Evolutionary conservation across 2,329 filamentous ascomycete species (phyloP).

Genomic region (Orbilia javanica): DNA sequence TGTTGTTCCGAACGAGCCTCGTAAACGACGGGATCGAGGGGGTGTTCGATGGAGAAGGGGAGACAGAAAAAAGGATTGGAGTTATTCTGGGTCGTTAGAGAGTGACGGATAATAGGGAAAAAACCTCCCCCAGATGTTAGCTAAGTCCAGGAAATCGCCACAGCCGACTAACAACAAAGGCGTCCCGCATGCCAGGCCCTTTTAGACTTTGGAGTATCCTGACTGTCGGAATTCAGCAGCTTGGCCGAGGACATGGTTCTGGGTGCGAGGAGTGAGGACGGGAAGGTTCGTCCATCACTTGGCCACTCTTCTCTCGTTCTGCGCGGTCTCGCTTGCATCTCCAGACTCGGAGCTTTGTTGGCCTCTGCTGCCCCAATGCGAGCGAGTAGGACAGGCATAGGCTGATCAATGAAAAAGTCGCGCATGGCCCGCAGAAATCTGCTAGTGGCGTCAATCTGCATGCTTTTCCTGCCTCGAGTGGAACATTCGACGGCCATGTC

Average conservation of each 20-base stretch:
- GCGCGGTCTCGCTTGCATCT: slow-evolving; percentile 52
- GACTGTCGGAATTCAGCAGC: slow-evolving; percentile 57
- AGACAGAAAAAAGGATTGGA: slow-evolving; percentile 28
- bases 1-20: slow-evolving; percentile 44
- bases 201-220: slow-evolving; percentile 58
- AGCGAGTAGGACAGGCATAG: background rate
- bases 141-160: slow-evolving; percentile 47
- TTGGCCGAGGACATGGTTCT: slow-evolving; percentile 58
- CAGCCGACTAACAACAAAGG: slow-evolving; percentile 47
- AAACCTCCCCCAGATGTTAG: slow-evolving; percentile 34
- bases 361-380: slow-evolving; percentile 23
- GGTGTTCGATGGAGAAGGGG: slow-evolving; percentile 23
- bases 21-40: slow-evolving; percentile 38
- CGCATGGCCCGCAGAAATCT: slow-evolving; percentile 42
- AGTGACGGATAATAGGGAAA: slow-evolving; percentile 56
- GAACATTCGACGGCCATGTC: slow-evolving; percentile 19
- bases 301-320: slow-evolving; percentile 30
- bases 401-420: slow-evolving; percentile 44
- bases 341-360: slow-evolving; percentile 53
- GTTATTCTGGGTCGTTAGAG: slow-evolving; percentile 26
- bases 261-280: slow-evolving; percentile 52
- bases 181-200: slow-evolving; percentile 53
- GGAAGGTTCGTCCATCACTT: slow-evolving; percentile 42
- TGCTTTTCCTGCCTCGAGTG: slow-evolving; percentile 49
- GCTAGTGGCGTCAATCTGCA: slow-evolving; percentile 58